phyloP scores from a whole-genome alignment of 2,329 filamentous ascomycete species.

The Aspergillus sp. region DNA sequence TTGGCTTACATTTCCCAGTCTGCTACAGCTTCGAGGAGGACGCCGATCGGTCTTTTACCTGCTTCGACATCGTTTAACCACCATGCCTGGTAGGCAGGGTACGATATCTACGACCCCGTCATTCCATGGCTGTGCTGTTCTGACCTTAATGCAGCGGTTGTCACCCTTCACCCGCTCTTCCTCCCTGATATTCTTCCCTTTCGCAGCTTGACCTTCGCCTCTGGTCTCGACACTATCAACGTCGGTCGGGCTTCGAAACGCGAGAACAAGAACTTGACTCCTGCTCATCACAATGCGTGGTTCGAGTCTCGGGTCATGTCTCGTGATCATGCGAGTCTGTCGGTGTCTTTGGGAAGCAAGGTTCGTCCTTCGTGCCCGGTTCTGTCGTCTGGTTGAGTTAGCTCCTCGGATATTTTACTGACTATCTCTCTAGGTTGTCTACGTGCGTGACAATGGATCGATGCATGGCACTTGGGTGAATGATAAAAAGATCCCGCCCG shows the following conservation, averaged over 20 bases:
- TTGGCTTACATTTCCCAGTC: too few relatives aligned
- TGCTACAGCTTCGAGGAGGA: too few relatives aligned
- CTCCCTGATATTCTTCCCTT: conserved; percentile 15
- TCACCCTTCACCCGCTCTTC: conserved; percentile 24
- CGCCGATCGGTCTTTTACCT: too few relatives aligned
- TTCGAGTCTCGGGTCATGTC: conserved; percentile 42
- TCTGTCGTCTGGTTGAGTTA: not conserved
- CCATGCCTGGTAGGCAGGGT: conserved; percentile 19
- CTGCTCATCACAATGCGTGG: conserved; percentile 32
- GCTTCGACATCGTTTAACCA: conserved; percentile 2
- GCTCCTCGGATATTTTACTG: not conserved
- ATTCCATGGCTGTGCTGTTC: conserved; percentile 1
- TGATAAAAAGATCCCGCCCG: conserved; percentile 31
- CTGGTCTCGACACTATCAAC: conserved; percentile 16
- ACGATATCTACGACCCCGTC: conserved; percentile 3
- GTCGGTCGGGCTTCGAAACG: conserved; percentile 37
- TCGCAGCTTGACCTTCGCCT: conserved; percentile 25
- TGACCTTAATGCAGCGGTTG: conserved; percentile 18
- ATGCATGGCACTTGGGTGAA: conserved; percentile 56
- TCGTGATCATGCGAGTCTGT: conserved; percentile 35
- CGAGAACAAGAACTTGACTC: conserved; percentile 25
- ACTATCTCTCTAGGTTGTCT: conserved; percentile 27
- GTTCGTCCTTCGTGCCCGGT: conserved; percentile 10
- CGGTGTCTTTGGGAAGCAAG: conserved; percentile 16
- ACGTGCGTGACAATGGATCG: conserved; percentile 47